These are phyloP conservation scores for Tuber umbilicatum DNA, from an alignment of 495 filamentous ascomycete genomes.

Conservation along the genomic window DNA sequence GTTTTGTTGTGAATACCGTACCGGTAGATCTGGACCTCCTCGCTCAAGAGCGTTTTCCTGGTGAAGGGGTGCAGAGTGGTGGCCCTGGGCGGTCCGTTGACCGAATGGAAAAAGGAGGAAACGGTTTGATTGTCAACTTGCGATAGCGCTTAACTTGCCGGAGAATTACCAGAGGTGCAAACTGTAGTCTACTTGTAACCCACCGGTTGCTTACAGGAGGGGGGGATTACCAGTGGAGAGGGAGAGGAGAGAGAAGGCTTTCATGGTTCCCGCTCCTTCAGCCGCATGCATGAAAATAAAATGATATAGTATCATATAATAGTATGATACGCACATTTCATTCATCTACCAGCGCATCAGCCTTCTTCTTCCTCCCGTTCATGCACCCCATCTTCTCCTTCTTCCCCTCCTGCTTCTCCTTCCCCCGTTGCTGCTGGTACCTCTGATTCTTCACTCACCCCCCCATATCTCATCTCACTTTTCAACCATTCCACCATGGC, in stretches of 20 bases:
- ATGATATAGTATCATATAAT: background rate
- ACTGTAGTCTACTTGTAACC: too few relatives aligned
- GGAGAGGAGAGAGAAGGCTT: background rate
- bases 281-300: background rate
- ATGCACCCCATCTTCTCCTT: background rate
- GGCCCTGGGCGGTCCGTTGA: background rate
- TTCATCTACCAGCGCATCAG: background rate
- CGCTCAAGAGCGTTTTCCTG: background rate
- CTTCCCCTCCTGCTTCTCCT: background rate
- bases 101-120: background rate
- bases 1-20: background rate
- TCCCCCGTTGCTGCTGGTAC: background rate
- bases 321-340: background rate
- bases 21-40: background rate
- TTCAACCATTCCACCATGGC: conserved; percentile 5
- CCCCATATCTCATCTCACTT: background rate
- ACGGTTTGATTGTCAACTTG: background rate
- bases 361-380: background rate
- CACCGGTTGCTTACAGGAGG: background rate
- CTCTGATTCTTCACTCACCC: background rate
- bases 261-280: conserved; percentile 1
- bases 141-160: background rate
- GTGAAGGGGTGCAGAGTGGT: background rate
- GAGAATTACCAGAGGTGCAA: background rate
- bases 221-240: background rate